phyloP scores from a whole-genome alignment of 129 eudicot species.

The Calendula officinalis region DNA sequence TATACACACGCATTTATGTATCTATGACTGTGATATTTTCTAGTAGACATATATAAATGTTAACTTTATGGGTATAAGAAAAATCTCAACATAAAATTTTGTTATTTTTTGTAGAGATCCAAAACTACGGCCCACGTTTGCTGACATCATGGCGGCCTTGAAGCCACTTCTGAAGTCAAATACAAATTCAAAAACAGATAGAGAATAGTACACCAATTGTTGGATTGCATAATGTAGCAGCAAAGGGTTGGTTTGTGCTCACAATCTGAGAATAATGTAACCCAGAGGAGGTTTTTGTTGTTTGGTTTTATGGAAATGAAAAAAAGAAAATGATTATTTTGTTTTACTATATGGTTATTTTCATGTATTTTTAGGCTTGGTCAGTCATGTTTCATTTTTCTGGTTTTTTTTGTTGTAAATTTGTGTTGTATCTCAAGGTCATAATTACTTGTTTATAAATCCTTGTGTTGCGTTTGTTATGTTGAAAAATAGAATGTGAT shows the following conservation, averaged over 20 bases:
- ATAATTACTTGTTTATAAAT: conserved; percentile 26
- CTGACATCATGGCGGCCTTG: conserved; percentile 90
- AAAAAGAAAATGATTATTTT: too few relatives aligned
- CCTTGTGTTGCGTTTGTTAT: neutral
- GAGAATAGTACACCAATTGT: conserved; percentile 32
- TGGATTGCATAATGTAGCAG: conserved; percentile 21
- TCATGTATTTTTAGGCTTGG: conserved; percentile 10
- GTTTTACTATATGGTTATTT: neutral
- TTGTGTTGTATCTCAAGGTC: conserved; percentile 6
- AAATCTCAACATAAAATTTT: neutral
- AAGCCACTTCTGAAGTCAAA: conserved; percentile 81
- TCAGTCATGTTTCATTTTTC: too few relatives aligned
- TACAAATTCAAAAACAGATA: conserved; percentile 40
- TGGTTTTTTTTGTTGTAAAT: conserved; percentile 13
- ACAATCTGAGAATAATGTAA: conserved; percentile 24
- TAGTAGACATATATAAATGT: too few relatives aligned
- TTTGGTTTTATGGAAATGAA: neutral
- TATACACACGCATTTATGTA: neutral
- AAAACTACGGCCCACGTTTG: conserved; percentile 81
- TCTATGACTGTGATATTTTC: too few relatives aligned
- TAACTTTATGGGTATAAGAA: neutral
- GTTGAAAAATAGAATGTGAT: neutral
- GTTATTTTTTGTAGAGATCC: conserved; percentile 58
- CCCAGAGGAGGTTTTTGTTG: conserved; percentile 7
- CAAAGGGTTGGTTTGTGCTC: conserved; percentile 6